Percentiles rank a stretch among this genome's conserved stretches.
phyloP scores from a whole-genome alignment of 2,329 filamentous ascomycete genomes.

The Botryotinia globosa region DNA sequence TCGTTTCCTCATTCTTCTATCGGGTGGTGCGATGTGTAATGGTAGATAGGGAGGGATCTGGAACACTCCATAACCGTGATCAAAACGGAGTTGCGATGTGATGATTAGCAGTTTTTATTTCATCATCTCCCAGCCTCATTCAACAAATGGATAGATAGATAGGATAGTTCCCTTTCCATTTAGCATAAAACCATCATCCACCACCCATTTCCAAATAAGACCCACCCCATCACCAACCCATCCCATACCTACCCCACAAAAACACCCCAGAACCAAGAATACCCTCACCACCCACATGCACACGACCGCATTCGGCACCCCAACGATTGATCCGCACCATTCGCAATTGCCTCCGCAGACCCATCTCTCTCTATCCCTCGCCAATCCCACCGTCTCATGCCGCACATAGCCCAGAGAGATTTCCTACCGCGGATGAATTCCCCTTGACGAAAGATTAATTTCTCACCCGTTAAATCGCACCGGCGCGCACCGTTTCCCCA shows the following conservation, averaged over 20 bases:
- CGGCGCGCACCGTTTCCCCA: slow-evolving; percentile 1
- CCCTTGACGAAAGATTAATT: not conserved
- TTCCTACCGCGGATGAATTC: not conserved
- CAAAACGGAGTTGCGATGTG: not conserved
- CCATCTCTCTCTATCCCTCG: not conserved
- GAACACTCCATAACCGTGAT: not conserved
- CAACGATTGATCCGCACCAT: not conserved
- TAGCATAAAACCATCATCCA: not conserved
- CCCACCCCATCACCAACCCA: no score
- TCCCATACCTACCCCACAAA: not conserved
- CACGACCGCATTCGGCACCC: not conserved
- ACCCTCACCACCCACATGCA: not conserved
- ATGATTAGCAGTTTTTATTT: not conserved
- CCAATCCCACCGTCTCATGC: not conserved
- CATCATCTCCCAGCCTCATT: not conserved
- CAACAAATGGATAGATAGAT: not conserved
- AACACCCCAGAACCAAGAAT: not conserved
- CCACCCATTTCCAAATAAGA: not conserved
- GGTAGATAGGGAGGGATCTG: not conserved
- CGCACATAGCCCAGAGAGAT: not conserved
- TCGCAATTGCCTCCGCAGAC: not conserved
- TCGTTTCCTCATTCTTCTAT: not conserved
- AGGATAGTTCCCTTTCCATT: not conserved
- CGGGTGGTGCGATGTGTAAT: not conserved
- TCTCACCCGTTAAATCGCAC: not conserved